phyloP scores from a whole-genome alignment of 345 rosid species.

The Salix dunnii region DNA sequence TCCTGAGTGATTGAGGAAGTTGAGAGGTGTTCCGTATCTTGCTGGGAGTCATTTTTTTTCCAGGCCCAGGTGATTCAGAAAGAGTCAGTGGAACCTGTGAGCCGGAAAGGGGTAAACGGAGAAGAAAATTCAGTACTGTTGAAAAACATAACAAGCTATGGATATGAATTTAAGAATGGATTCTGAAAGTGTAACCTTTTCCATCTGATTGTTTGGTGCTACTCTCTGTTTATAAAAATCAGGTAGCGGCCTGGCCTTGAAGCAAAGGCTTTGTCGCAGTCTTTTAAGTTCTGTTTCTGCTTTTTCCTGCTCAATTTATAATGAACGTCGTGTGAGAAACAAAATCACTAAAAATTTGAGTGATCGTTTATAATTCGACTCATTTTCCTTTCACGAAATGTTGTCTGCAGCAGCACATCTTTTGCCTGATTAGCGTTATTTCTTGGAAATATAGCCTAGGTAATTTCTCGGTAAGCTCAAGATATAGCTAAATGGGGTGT shows the following conservation, averaged over 20 bases:
- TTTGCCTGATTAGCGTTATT: background rate
- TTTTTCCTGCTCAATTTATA: slow-evolving; percentile 45
- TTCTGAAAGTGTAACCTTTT: slow-evolving; percentile 37
- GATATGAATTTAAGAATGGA: too few relatives aligned
- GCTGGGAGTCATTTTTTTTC: slow-evolving; percentile 20
- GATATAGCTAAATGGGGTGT: background rate
- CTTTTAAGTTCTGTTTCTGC: slow-evolving; percentile 64
- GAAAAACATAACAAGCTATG: background rate
- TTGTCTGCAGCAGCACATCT: too few relatives aligned
- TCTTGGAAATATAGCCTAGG: too few relatives aligned
- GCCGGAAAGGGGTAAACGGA: background rate
- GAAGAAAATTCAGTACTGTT: background rate
- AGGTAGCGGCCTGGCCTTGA: slow-evolving; percentile 92
- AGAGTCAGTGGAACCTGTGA: slow-evolving; percentile 31
- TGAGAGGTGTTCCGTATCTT: slow-evolving; percentile 15
- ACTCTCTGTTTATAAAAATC: slow-evolving; percentile 66
- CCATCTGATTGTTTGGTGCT: slow-evolving; percentile 31
- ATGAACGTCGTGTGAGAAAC: background rate
- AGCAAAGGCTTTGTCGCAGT: slow-evolving; percentile 65
- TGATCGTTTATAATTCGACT: too few relatives aligned
- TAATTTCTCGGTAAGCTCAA: too few relatives aligned
- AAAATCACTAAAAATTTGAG: background rate
- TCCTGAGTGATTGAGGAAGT: slow-evolving; percentile 24
- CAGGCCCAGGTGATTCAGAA: slow-evolving; percentile 23
- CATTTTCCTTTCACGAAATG: too few relatives aligned